Evolutionary conservation across 2,329 filamentous ascomycete genomes (phyloP), one percentile per base, ranked within the genome.

Genomic region (Metarhizium rileyi): DNA sequence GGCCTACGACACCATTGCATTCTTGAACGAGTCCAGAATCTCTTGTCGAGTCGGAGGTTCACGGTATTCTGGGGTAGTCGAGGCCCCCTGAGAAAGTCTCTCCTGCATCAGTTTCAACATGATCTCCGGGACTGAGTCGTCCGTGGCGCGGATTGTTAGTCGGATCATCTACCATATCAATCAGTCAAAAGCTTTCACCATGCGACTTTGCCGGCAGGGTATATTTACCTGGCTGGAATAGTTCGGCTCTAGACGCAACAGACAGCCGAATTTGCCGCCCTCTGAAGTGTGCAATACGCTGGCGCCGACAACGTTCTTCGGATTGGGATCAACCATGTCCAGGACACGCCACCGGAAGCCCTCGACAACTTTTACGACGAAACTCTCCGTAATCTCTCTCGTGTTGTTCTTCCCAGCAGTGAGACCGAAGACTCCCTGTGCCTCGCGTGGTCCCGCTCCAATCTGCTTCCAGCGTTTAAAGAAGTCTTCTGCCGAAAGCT

Each of bases 401-500:
- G 75, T 74, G 12, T 55, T 49, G 16, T 74, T 75, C 26, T 75
- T 76, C 1, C 64, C 65, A 2, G 56, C 53, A 1, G 72, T 68
- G 10, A 91, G 65, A 0, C 84, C 82, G 66, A 98, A 94, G 28
- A 97, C 89, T 44, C 79, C 79, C 65, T 98, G 93, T 0, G 87
- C 84, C 67, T 98, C 94, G 27, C 94, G 80, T 1, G 90, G 84
- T 2, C 81, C 81, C 5, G 87, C 89, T 12, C 93, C 93, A 59
- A 98, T 97, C 70, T 98, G 93, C 75, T 95, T 94, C 93, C 93
- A 98, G 47, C 94, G 78, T 75, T 94, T 96, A 79, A 98, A 98
- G 70, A 97, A 98, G 63, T 98, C 93, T 47, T 98, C 93, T 0
- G 85, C 82, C 6, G 80, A 80, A 36, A 98, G 74, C 50, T 93